Evolutionary conservation across 1,284 basidiomycete species (phyloP), one percentile per base, ranked within the genome.

Genomic region (Cryptococcus jaspeensis): DNA sequence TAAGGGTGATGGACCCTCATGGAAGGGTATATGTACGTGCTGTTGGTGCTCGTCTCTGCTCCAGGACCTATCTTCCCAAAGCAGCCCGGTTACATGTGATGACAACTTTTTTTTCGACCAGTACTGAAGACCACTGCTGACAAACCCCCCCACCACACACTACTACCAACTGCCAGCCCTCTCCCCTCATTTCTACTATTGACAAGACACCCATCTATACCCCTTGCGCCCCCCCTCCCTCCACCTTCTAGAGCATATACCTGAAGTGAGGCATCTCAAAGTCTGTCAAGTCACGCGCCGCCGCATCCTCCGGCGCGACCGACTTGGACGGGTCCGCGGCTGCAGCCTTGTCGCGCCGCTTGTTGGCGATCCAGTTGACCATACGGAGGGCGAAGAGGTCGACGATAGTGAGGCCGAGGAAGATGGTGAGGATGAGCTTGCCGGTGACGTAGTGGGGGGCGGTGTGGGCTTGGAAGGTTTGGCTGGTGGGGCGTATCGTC

Each of bases 381-480:
- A 59, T 44, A 22, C 59, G 47, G 42, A 66, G 43, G 15, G 58
- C 46, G 15, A 59, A 45, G 32, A 70, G 42, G 23, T 51, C 47
- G 16, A 41, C 52, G 18, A 59, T 53, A 11, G 53, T 44, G 12
- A 61, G 28, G 40, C 61, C 63, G 38, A 60, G 54, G 38, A 56
- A 55, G 18, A 53, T 56, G 13, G 56, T 20, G 22, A 59, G 50
- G 28, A 32, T 32, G 28, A 9, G 4, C 28, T 32, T 32, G 35
- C 71, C 71, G 3, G 60, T 62, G 25, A 56, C 47, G 58, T 73
- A 55, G 13, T 53, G 49, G 12, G 66, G 66, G 16, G 63, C 65
- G 22, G 72, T 68, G 38, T 62, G 50, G 13, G 69, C 58, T 37
- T 69, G 66, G 64, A 72, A 72, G 23, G 70, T 60, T 22, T 70